These are phyloP conservation scores for Pseudocohnilembus persalinus DNA, from an alignment of 169 alveolate genomes.

Conservation along the genomic window DNA sequence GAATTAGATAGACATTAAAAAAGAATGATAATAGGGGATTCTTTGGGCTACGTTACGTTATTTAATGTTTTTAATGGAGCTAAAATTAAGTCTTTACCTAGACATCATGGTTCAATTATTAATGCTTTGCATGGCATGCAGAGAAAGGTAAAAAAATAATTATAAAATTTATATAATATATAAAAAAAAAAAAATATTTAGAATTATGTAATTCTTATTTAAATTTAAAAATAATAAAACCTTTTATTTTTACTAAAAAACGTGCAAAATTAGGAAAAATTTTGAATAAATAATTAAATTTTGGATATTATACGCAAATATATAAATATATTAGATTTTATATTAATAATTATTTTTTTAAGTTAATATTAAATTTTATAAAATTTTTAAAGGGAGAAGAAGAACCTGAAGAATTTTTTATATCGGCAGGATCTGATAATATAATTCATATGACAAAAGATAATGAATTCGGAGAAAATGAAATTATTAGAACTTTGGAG, in stretches of 20 bases:
- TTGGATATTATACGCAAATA: too few relatives aligned
- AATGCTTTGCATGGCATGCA: not conserved
- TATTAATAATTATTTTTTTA: too few relatives aligned
- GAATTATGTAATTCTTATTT: too few relatives aligned
- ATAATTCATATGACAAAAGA: slow-evolving; percentile 43
- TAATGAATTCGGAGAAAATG: slow-evolving; percentile 53
- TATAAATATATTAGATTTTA: too few relatives aligned
- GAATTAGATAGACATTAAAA: slow-evolving; percentile 57
- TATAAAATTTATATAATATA: too few relatives aligned
- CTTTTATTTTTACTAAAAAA: too few relatives aligned
- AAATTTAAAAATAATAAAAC: too few relatives aligned
- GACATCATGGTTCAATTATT: slow-evolving; percentile 28
- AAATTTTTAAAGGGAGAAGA: not conserved
- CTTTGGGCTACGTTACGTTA: slow-evolving; percentile 53
- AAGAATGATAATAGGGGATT: slow-evolving; percentile 67
- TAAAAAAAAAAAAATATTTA: too few relatives aligned
- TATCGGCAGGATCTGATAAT: slow-evolving; percentile 45
- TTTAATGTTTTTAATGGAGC: slow-evolving; percentile 64
- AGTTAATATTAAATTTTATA: too few relatives aligned
- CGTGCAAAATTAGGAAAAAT: too few relatives aligned
- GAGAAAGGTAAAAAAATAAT: not conserved
- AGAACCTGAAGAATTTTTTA: slow-evolving; percentile 11
- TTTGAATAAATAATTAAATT: too few relatives aligned
- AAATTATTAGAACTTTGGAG: slow-evolving; percentile 33
- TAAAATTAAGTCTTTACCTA: slow-evolving; percentile 52